Evolutionary conservation across 2,329 filamentous ascomycete species (phyloP).

Genomic region (Colletotrichum tropicicola): DNA sequence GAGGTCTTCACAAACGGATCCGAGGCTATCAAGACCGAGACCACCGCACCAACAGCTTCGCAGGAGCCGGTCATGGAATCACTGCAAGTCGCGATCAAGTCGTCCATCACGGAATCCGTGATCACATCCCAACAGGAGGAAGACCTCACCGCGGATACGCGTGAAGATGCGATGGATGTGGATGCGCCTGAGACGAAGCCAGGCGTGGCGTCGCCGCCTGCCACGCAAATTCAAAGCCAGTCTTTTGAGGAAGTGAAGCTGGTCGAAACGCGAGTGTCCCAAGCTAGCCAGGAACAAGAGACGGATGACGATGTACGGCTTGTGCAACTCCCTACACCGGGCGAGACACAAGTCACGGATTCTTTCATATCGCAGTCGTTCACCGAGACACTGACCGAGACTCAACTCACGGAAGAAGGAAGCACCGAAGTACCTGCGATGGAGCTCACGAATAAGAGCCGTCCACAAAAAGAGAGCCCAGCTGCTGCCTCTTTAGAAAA

Average conservation of each 20-base stretch:
- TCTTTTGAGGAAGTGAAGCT: not conserved
- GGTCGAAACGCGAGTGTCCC: not conserved
- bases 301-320: not conserved
- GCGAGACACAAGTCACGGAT: slow-evolving; percentile 15
- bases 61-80: not conserved
- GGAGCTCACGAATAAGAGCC: not conserved
- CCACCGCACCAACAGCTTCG: not conserved
- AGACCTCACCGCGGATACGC: not conserved
- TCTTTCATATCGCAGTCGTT: not conserved
- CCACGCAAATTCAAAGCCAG: not conserved
- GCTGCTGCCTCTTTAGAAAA: not conserved
- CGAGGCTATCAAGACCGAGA: too few species aligned
- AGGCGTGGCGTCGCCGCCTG: not conserved
- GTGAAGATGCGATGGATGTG: slow-evolving; percentile 20
- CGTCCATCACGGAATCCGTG: not conserved
- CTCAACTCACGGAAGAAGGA: slow-evolving; percentile 11
- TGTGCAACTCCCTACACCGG: slow-evolving; percentile 2
- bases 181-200: not conserved
- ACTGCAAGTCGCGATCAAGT: not conserved
- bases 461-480: not conserved
- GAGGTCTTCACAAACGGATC: too few species aligned
- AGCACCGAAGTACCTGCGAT: not conserved
- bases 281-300: not conserved
- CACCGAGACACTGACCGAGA: slow-evolving; percentile 10
- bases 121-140: not conserved